These are phyloP conservation scores for Neopestalotiopsis clavispora DNA, from an alignment of 2,329 filamentous ascomycete species.

Conservation along the genomic window DNA sequence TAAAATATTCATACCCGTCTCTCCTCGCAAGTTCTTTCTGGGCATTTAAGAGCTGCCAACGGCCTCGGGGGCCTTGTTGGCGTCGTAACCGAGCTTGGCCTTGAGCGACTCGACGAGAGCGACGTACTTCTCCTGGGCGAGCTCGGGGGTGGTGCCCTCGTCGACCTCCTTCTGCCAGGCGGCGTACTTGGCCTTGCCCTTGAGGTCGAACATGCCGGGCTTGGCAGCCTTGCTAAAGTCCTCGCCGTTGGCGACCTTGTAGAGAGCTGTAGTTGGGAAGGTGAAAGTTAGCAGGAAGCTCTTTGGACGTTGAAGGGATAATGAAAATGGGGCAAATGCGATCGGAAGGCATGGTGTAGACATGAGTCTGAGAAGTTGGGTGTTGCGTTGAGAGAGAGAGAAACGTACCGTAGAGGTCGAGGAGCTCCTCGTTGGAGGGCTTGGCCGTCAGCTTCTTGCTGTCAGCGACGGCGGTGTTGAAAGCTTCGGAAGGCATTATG, in stretches of 20 bases:
- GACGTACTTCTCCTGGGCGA: constrained; percentile 81
- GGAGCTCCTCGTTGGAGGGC: constrained; percentile 67
- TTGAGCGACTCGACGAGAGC: constrained; percentile 74
- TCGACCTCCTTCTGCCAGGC: constrained; percentile 77
- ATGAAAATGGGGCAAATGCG: not conserved
- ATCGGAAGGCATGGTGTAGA: not conserved
- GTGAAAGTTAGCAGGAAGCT: not conserved
- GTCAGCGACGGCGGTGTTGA: constrained; percentile 63
- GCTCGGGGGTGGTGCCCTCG: constrained; percentile 62
- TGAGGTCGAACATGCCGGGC: constrained; percentile 74
- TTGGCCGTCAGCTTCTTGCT: constrained; percentile 71
- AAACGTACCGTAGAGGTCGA: constrained; percentile 64
- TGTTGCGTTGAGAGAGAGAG: too few relatives aligned
- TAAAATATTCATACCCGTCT: not conserved
- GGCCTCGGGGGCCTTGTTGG: constrained; percentile 65
- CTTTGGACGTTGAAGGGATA: not conserved
- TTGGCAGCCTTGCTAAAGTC: constrained; percentile 59
- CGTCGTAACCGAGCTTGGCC: constrained; percentile 69
- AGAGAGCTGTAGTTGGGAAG: constrained; percentile 50
- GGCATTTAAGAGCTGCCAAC: constrained; percentile 37
- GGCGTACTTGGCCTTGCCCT: constrained; percentile 79
- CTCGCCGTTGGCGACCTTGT: constrained; percentile 62
- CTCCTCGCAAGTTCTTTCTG: not conserved
- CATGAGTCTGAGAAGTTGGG: constrained; percentile 18
- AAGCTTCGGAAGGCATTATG: constrained; percentile 43